These are phyloP conservation scores for Pseudopithomyces chartarum DNA, from an alignment of 2,329 filamentous ascomycete genomes.

Conservation along the genomic window DNA sequence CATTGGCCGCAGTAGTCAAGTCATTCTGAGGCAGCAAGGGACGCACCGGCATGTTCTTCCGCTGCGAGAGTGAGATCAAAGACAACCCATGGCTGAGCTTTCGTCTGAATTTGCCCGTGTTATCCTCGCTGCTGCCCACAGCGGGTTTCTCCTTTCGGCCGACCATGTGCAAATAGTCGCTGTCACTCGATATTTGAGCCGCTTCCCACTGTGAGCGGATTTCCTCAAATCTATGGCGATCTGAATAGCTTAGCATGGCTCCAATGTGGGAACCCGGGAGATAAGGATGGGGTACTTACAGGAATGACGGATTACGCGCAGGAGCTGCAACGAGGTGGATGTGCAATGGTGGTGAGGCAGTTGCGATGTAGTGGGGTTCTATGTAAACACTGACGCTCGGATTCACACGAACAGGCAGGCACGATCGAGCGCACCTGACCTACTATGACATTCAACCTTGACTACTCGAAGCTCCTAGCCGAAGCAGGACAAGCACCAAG, in stretches of 20 bases:
- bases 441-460: no score
- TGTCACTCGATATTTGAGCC: slow-evolving; percentile 18
- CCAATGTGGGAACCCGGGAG: slow-evolving; percentile 16
- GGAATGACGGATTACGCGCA: not conserved
- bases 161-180: slow-evolving; percentile 26
- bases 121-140: slow-evolving; percentile 11
- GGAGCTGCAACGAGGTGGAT: not conserved
- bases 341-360: not conserved
- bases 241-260: slow-evolving; percentile 42
- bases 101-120: slow-evolving; percentile 34
- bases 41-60: slow-evolving; percentile 25
- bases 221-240: slow-evolving; percentile 37
- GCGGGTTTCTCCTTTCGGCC: slow-evolving; percentile 30
- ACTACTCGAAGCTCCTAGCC: no score
- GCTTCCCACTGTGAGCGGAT: slow-evolving; percentile 42
- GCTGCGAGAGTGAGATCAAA: slow-evolving; percentile 39
- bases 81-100: slow-evolving; percentile 41
- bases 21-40: slow-evolving; percentile 17
- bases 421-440: not conserved
- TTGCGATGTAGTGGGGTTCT: not conserved
- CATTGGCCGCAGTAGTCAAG: slow-evolving; percentile 10
- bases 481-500: no score
- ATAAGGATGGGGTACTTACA: slow-evolving; percentile 14
- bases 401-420: slow-evolving; percentile 2
- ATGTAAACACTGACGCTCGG: not conserved